These are phyloP conservation scores for Botrytis tulipae DNA, from an alignment of 2,329 filamentous ascomycete genomes.

Conservation along the genomic window DNA sequence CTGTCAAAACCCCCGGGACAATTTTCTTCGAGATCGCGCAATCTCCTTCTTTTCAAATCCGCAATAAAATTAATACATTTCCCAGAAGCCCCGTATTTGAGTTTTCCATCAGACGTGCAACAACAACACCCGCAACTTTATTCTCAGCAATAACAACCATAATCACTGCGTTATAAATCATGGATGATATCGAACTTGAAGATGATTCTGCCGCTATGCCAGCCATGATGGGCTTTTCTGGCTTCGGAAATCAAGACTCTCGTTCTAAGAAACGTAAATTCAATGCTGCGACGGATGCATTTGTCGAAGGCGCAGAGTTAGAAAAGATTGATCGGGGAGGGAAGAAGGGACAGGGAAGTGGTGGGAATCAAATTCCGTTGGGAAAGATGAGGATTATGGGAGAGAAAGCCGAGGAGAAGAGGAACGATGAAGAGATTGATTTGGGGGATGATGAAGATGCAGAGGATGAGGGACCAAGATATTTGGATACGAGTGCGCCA, in stretches of 20 bases:
- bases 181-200: slow-evolving; percentile 11
- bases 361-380: slow-evolving; percentile 36
- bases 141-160: neutral
- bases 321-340: slow-evolving; percentile 36
- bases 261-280: slow-evolving; percentile 65
- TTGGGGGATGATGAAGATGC: slow-evolving; percentile 27
- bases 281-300: slow-evolving; percentile 55
- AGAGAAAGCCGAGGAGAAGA: slow-evolving; percentile 12
- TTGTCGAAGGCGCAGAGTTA: slow-evolving; percentile 42
- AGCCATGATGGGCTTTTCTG: slow-evolving; percentile 69
- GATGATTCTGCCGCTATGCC: slow-evolving; percentile 38
- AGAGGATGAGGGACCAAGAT: slow-evolving; percentile 25
- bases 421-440: slow-evolving; percentile 32
- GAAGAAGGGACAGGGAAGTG: slow-evolving; percentile 38
- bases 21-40: neutral
- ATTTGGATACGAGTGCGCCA: slow-evolving; percentile 33
- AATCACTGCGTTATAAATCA: neutral
- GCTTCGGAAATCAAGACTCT: slow-evolving; percentile 58
- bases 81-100: neutral
- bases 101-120: slow-evolving; percentile 4
- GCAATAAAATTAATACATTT: neutral
- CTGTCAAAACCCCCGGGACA: neutral
- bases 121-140: neutral
- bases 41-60: neutral
- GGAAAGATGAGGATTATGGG: slow-evolving; percentile 35